Conservation (phyloP, 2,329 filamentous ascomycete species). For the Triangularia setosa region DNA sequence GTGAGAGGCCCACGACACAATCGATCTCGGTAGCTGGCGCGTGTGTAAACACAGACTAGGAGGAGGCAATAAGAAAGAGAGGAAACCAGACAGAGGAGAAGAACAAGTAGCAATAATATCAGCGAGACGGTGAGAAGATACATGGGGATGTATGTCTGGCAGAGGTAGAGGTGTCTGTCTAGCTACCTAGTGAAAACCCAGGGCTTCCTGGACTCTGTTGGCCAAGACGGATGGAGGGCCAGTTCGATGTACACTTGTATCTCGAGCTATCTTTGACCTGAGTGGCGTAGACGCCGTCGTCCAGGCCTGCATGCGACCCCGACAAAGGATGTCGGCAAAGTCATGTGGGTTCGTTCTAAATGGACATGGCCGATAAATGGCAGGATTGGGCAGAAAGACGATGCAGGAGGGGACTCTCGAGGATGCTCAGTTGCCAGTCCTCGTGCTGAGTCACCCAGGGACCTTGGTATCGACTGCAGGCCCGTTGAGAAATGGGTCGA, state of each 20-base stretch:
- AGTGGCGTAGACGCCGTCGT: constrained; percentile 36
- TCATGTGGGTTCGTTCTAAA: constrained; percentile 25
- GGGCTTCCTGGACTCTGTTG: constrained; percentile 1
- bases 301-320: constrained; percentile 30
- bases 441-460: constrained; percentile 24
- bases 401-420: constrained; percentile 21
- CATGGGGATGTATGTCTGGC: too few species aligned
- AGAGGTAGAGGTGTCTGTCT: constrained; percentile 7
- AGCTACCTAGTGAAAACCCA: background rate
- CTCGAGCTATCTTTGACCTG: constrained; percentile 22
- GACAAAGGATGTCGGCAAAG: constrained; percentile 26
- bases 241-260: constrained; percentile 8
- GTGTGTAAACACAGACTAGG: background rate
- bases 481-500: constrained; percentile 13
- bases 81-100: constrained; percentile 1
- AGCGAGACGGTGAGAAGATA: background rate
- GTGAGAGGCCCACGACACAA: constrained; percentile 2
- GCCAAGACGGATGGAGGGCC: constrained; percentile 9
- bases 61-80: background rate
- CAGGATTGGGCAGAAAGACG: constrained; percentile 26
- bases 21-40: background rate
- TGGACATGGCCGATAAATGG: constrained; percentile 23
- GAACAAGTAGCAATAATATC: background rate
- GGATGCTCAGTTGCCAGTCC: constrained; percentile 14
- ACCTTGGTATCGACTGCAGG: constrained; percentile 13